Evolutionary conservation across 768 basidiomycete genomes (phyloP).

Genomic region (Kondoa subrosea): DNA sequence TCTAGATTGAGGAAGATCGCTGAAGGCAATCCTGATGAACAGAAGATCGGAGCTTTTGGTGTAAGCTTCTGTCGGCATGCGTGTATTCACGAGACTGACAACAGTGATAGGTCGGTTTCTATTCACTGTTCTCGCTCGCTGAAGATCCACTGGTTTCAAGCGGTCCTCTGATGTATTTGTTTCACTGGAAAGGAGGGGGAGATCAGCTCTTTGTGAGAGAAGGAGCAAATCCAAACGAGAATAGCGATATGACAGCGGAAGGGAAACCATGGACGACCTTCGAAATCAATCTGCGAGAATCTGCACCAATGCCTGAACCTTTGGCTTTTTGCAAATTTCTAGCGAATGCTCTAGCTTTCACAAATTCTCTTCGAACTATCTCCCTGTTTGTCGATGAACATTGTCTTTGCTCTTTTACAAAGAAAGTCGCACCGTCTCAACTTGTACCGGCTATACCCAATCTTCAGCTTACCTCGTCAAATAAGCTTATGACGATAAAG

Average conservation of each 20-base stretch:
- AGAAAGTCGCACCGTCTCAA: slow-evolving; percentile 44
- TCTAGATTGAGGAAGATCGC: slow-evolving; percentile 37
- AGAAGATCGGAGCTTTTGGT: slow-evolving; percentile 69
- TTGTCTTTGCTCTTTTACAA: slow-evolving; percentile 37
- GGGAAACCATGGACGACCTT: slow-evolving; percentile 62
- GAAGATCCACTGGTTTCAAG: slow-evolving; percentile 35
- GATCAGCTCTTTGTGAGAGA: slow-evolving; percentile 31
- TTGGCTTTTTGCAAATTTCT: slow-evolving; percentile 83
- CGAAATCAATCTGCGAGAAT: slow-evolving; percentile 70
- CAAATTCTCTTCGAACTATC: slow-evolving; percentile 57
- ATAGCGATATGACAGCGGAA: slow-evolving; percentile 21
- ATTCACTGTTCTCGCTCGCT: slow-evolving; percentile 28
- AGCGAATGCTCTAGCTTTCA: slow-evolving; percentile 81
- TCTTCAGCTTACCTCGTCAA: slow-evolving; percentile 9
- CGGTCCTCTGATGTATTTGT: slow-evolving; percentile 75
- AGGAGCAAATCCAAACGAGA: slow-evolving; percentile 25
- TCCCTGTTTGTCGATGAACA: slow-evolving; percentile 68
- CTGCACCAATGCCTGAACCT: slow-evolving; percentile 53
- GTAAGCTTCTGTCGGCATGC: slow-evolving; percentile 15
- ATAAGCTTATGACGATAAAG: slow-evolving; percentile 13
- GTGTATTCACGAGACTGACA: neutral
- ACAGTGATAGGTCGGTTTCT: slow-evolving; percentile 24
- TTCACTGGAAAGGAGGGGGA: slow-evolving; percentile 82
- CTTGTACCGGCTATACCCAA: slow-evolving; percentile 37
- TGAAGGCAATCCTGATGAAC: slow-evolving; percentile 83